Evolutionary conservation across 148 eudicot genomes (phyloP).

Genomic region (Persicaria maculosa): DNA sequence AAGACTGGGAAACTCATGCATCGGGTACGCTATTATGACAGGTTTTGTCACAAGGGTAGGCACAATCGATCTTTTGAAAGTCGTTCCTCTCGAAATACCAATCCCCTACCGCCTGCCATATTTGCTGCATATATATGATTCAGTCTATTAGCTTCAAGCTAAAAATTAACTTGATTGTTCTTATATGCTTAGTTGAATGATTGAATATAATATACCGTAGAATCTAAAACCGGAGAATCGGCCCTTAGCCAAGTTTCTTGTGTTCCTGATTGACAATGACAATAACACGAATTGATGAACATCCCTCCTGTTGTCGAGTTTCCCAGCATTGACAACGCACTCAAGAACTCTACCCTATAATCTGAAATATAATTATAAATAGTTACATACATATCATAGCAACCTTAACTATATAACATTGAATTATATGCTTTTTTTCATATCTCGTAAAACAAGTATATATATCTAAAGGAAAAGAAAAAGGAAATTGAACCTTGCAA

Average conservation of each 20-base stretch:
- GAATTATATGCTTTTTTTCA: not conserved
- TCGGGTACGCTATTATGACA: slow-evolving; percentile 67
- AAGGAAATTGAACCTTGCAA: slow-evolving; percentile 49
- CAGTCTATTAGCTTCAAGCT: not conserved
- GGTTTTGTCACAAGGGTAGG: slow-evolving; percentile 88
- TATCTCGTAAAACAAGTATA: not conserved
- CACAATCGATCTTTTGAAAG: slow-evolving; percentile 84
- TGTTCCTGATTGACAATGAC: slow-evolving; percentile 83
- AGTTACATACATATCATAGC: not conserved
- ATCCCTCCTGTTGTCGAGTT: slow-evolving; percentile 47
- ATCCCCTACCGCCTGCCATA: slow-evolving; percentile 84
- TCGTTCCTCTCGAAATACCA: slow-evolving; percentile 67
- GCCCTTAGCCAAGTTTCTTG: slow-evolving; percentile 76
- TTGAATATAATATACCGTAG: slow-evolving; percentile 29
- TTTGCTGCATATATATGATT: slow-evolving; percentile 34
- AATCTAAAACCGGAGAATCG: slow-evolving; percentile 54
- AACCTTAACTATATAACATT: not conserved
- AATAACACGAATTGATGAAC: slow-evolving; percentile 76
- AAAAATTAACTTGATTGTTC: not conserved
- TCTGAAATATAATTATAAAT: slow-evolving; percentile 25
- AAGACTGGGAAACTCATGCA: not conserved
- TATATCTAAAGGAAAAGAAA: not conserved
- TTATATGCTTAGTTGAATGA: too few species aligned
- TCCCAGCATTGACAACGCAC: slow-evolving; percentile 47
- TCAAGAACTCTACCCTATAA: slow-evolving; percentile 50